Percentiles rank a stretch among this genome's conserved stretches.
These are phyloP conservation scores for Mollisia scopiformis DNA, from an alignment of 2,329 filamentous ascomycete genomes.

Conservation along the genomic window DNA sequence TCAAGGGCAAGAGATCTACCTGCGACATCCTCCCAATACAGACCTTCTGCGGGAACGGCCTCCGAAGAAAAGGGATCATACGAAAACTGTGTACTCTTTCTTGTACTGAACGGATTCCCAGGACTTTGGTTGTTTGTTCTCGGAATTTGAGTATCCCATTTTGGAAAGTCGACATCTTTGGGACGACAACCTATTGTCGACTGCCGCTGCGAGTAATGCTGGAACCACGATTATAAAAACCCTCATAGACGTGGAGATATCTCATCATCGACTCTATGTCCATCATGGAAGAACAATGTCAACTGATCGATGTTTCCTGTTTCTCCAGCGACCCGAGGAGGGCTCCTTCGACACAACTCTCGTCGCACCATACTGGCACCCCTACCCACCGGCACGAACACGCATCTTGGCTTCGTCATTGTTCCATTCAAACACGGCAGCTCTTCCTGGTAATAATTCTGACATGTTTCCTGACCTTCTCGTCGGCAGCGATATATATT, in stretches of 20 bases:
- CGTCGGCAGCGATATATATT: conserved; percentile 28
- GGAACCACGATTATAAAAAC: conserved; percentile 33
- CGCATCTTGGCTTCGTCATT: conserved; percentile 18
- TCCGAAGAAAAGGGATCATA: background rate
- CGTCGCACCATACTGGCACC: conserved; percentile 27
- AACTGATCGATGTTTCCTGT: background rate
- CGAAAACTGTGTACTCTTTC: background rate
- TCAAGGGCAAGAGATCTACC: conserved; percentile 11
- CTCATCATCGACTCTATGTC: background rate
- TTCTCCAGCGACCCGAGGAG: background rate
- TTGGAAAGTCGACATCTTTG: conserved; percentile 3
- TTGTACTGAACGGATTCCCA: too few relatives aligned
- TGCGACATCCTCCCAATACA: conserved; percentile 7
- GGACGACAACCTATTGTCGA: conserved; percentile 29
- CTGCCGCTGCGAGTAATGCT: conserved; percentile 30
- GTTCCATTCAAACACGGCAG: conserved; percentile 5
- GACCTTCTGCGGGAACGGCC: conserved; percentile 1
- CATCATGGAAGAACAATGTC: conserved; percentile 13
- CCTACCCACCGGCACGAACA: conserved; percentile 16
- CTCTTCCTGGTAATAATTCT: conserved; percentile 26
- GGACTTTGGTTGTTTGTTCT: background rate
- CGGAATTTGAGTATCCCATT: conserved; percentile 2
- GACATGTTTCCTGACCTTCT: conserved; percentile 27
- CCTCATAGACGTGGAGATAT: conserved; percentile 11
- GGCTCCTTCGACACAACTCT: conserved; percentile 9